These are phyloP conservation scores for Beta macrorhiza DNA, from an alignment of 179 eudicot species.

Conservation along the genomic window DNA sequence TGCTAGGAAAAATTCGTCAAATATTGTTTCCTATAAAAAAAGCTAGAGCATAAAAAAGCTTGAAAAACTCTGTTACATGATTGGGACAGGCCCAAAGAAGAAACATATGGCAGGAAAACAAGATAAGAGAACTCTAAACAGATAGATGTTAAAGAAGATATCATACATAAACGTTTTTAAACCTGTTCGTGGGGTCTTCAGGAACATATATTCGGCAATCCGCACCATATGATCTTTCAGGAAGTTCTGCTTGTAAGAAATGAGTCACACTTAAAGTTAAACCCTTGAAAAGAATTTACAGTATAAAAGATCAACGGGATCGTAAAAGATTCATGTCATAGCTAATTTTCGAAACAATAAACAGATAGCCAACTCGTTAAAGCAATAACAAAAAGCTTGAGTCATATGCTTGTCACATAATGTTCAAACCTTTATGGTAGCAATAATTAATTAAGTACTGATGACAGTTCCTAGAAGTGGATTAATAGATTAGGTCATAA, in stretches of 20 bases:
- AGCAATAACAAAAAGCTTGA: neutral
- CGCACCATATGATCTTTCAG: constrained; percentile 93
- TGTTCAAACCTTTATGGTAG: neutral
- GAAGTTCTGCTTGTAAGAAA: constrained; percentile 63
- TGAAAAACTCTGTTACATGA: constrained; percentile 12
- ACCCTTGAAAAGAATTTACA: neutral
- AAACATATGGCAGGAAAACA: neutral
- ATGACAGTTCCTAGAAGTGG: neutral
- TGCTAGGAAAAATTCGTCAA: constrained; percentile 92
- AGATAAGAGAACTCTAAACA: neutral
- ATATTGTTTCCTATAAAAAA: constrained; percentile 69
- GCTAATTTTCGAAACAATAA: neutral
- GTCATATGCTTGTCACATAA: neutral
- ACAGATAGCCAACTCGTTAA: neutral
- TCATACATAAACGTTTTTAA: constrained; percentile 99
- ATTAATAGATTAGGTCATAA: neutral
- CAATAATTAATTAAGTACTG: too few species aligned
- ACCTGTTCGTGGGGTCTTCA: constrained; percentile 87
- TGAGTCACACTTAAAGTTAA: neutral
- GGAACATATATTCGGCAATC: constrained; percentile 92
- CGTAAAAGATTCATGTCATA: neutral
- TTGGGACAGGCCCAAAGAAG: constrained; percentile 13
- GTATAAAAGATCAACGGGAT: neutral
- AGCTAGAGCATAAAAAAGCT: constrained; percentile 26
- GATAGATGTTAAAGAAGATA: constrained; percentile 58